Conservation (phyloP, 306 rosid genomes). For the Gastrolobium villosum region DNA sequence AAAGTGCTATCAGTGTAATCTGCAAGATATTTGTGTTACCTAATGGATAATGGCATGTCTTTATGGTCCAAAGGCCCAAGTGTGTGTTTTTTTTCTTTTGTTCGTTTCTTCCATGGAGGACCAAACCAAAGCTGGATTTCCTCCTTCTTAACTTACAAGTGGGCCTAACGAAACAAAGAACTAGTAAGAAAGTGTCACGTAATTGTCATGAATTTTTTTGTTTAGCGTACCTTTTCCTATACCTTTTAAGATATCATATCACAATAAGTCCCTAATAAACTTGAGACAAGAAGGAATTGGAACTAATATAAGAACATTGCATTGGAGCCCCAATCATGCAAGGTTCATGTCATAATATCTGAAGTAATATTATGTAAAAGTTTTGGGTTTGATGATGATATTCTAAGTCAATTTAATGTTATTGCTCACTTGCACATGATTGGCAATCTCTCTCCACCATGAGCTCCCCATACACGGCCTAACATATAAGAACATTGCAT, state of each 20-base stretch:
- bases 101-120: neutral
- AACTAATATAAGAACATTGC: neutral
- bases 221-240: neutral
- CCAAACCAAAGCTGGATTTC: conserved; percentile 25
- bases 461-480: too few relatives aligned
- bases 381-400: too few relatives aligned
- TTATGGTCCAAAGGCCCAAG: conserved; percentile 31
- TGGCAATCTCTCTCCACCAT: too few relatives aligned
- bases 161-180: neutral
- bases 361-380: too few relatives aligned
- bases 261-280: neutral
- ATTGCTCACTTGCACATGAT: too few relatives aligned
- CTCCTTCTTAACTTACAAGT: conserved; percentile 11
- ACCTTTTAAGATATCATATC: neutral
- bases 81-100: neutral
- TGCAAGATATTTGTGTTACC: neutral
- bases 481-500: neutral
- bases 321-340: neutral
- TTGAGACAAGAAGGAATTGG: neutral
- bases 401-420: too few relatives aligned
- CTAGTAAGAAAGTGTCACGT: too few relatives aligned
- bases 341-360: conserved; percentile 7
- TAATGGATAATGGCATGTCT: neutral
- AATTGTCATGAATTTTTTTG: too few relatives aligned
- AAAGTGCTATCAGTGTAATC: neutral